Base-by-base conservation (phyloP, 306 rosid genomes). In the Lupinus albus region DNA sequence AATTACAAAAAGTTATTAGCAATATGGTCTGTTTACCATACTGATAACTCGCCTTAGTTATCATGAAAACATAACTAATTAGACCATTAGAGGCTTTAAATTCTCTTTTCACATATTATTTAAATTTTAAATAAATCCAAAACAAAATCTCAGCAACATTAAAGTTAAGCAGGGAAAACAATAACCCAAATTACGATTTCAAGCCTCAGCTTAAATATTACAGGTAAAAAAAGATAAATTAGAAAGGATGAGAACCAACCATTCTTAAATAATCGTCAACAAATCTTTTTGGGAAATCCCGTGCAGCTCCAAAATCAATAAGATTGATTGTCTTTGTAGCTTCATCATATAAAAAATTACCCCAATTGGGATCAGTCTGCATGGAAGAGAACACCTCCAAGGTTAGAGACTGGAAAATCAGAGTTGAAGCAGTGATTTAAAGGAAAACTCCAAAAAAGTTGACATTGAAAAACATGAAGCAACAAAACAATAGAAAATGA, bases 331-430 rank as follows among this genome's bases (percentile, higher is more conserved):
- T 64, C 10, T 83, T 93, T 21, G 82, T 79, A 52, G 83, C 76
- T 79, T 89, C 89, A 35, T 93, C 81, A 38, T 84, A 89, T 83
- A 93, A 80, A 86, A 93, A 93, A 80, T 93, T 93, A 57, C 97
- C 79, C 98, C 98, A 93, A 72, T 93, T 93, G 60, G 98, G 98
- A 84, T 93, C 98, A 4, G 98, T 93, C 97, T 93, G 95, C 85
- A 81, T 44, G 42, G 63, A 61, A 83, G 61, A 72, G 18, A 68
- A 76, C 68, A 73, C 56, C 73, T 45, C 73, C 73, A 62, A 74
- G 68, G 16, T 55, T 57, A 71, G 48, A 67, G 54, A 81, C 48
- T 15, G 30, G 15, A 60, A 73, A 74, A 60, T 33, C 66, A 55
- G 70, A 38, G 62, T 25, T 18, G 13, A 64, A 67, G 14, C 50